These are phyloP conservation scores for Dalbergia oliveri DNA, from an alignment of 306 rosid genomes.

Conservation along the genomic window DNA sequence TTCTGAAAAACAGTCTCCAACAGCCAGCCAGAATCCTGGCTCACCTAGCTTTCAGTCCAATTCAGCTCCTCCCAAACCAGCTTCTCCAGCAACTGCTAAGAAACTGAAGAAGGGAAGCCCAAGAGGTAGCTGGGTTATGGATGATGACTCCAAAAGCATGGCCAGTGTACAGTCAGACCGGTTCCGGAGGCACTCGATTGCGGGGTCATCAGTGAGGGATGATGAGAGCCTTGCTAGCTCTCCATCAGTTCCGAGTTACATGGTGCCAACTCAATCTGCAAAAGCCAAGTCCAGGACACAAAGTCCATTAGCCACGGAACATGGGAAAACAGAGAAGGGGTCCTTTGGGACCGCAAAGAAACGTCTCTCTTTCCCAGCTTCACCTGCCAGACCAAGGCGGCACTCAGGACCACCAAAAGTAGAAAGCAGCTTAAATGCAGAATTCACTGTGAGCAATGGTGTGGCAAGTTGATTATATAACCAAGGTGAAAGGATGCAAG, in stretches of 20 bases:
- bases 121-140: conserved; percentile 59
- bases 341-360: conserved; percentile 75
- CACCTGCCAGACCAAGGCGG: conserved; percentile 80
- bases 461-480: conserved; percentile 50
- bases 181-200: conserved; percentile 85
- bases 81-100: conserved; percentile 49
- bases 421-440: conserved; percentile 64
- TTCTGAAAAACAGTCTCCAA: conserved; percentile 80
- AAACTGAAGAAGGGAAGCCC: conserved; percentile 79
- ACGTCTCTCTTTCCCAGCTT: conserved; percentile 78
- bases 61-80: conserved; percentile 77
- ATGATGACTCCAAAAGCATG: conserved; percentile 77
- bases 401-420: conserved; percentile 83
- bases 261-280: conserved; percentile 88
- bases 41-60: conserved; percentile 64
- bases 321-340: conserved; percentile 65
- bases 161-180: conserved; percentile 74
- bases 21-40: conserved; percentile 71
- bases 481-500: conserved; percentile 41
- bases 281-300: conserved; percentile 85
- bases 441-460: conserved; percentile 56
- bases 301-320: conserved; percentile 72
- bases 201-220: conserved; percentile 72
- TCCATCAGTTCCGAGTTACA: conserved; percentile 80
- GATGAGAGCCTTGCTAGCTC: conserved; percentile 84